Base-by-base conservation (phyloP, 2,329 filamentous ascomycete genomes). In the Cercospora sojina region DNA sequence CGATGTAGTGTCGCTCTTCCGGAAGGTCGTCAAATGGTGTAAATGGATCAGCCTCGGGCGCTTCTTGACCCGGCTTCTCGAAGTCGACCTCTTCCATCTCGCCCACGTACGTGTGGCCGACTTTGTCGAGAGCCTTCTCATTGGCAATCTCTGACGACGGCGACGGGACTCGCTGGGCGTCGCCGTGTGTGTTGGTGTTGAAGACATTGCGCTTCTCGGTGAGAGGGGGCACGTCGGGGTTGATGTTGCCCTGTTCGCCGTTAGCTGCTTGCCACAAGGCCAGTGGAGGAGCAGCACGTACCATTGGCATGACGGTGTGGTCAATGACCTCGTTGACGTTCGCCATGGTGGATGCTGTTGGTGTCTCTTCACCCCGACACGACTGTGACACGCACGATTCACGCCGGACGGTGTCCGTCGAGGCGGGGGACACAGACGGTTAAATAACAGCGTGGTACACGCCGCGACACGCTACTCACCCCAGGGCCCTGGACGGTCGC, bases 1-100 rank as follows among this genome's bases (percentile, higher is more conserved):
- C 71, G 59, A 87, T 85, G 68, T 80, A 77, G 12, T 79, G 73
- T 69, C 84, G 80, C 61, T 83, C 80, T 2, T 78, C 76, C 3
- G 79, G 79, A 0, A 81, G 76, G 63, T 80, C 78, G 67, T 80
- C 74, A 71, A 81, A 82, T 1, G 80, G 80, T 12, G 72, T 74
- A 72, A 81, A 82, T 6, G 80, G 79, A 59, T 82, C 80, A 16
- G 73, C 64, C 41, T 74, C 72, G 35, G 70, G 56, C 31, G 76
- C 74, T 60, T 76, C 72, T 47, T 72, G 62, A 12, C 71, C 71
- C 43, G 73, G 70, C 58, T 75, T 67, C 60, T 75, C 69, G 47
- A 72, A 67, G 13, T 75, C 75, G 32, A 65, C 66, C 27, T 74
- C 74, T 53, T 73, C 72, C 51, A 70, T 64, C 59, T 75, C 74